Percentiles rank a stretch among this genome's conserved stretches.
These are phyloP conservation scores for Boechera stricta DNA, from an alignment of 345 rosid genomes.

Conservation along the genomic window DNA sequence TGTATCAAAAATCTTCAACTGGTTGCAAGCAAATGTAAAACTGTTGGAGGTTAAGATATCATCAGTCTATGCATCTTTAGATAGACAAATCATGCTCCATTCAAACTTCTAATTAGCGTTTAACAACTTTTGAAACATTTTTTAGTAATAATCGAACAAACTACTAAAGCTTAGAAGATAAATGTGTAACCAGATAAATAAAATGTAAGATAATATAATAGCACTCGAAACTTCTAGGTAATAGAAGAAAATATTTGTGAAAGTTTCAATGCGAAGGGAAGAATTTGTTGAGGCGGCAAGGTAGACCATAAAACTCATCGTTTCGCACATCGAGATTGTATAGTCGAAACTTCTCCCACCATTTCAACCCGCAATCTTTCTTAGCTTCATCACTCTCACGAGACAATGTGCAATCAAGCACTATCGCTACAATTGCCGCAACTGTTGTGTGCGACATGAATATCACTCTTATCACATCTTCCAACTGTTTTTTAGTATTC, in stretches of 20 bases:
- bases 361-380: slow-evolving; percentile 59
- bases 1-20: background rate
- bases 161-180: background rate
- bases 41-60: background rate
- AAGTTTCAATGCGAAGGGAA: slow-evolving; percentile 60
- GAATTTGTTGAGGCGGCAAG: slow-evolving; percentile 60
- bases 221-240: background rate
- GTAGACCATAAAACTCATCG: slow-evolving; percentile 74
- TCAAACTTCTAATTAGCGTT: background rate
- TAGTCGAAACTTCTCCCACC: slow-evolving; percentile 72
- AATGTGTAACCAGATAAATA: background rate
- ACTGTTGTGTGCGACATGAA: slow-evolving; percentile 70
- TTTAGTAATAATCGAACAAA: background rate
- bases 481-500: slow-evolving; percentile 47
- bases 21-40: background rate
- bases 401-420: slow-evolving; percentile 59
- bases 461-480: slow-evolving; percentile 56
- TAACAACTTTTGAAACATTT: background rate
- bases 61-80: background rate
- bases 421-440: slow-evolving; percentile 56
- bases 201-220: background rate
- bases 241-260: background rate
- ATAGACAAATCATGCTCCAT: background rate
- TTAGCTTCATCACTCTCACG: slow-evolving; percentile 53
- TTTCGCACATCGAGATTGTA: slow-evolving; percentile 65